Evolutionary conservation across 2,329 filamentous ascomycete genomes (phyloP).

Genomic region (Thyridium curvatum): DNA sequence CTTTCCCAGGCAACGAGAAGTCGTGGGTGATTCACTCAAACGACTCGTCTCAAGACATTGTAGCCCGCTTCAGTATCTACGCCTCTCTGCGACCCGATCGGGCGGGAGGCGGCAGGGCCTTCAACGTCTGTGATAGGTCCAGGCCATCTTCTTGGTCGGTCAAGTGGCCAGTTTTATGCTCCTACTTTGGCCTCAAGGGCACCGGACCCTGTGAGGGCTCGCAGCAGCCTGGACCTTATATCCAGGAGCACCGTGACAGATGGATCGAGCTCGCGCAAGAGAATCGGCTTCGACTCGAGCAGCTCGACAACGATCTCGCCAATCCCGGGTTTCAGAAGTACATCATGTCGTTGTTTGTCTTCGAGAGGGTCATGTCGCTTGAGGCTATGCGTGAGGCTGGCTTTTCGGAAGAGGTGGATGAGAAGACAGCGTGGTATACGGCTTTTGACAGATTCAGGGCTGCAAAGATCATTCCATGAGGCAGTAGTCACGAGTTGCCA

Average conservation of each 20-base stretch:
- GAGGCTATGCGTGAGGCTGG: constrained; percentile 12
- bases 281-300: constrained; percentile 20
- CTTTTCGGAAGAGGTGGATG: constrained; percentile 19
- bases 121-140: constrained; percentile 33
- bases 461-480: constrained; percentile 24
- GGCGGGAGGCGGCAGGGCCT: constrained; percentile 24
- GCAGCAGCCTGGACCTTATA: constrained; percentile 19
- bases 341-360: constrained; percentile 26
- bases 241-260: constrained; percentile 20
- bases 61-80: constrained; percentile 27
- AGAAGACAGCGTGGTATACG: constrained; percentile 22
- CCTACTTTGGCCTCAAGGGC: constrained; percentile 38
- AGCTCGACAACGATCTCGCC: constrained; percentile 21
- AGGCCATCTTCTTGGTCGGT: constrained; percentile 28
- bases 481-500: no score
- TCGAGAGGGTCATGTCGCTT: constrained; percentile 25
- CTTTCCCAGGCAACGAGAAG: constrained; percentile 28
- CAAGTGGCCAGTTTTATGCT: constrained; percentile 38
- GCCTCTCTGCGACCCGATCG: constrained; percentile 31
- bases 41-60: constrained; percentile 33
- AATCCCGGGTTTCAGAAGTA: constrained; percentile 21
- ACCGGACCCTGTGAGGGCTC: constrained; percentile 12
- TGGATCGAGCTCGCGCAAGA: constrained; percentile 24
- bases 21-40: constrained; percentile 29
- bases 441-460: constrained; percentile 23